These are phyloP conservation scores for Trichoderma lentiforme DNA, from an alignment of 2,329 filamentous ascomycete species.

Conservation along the genomic window DNA sequence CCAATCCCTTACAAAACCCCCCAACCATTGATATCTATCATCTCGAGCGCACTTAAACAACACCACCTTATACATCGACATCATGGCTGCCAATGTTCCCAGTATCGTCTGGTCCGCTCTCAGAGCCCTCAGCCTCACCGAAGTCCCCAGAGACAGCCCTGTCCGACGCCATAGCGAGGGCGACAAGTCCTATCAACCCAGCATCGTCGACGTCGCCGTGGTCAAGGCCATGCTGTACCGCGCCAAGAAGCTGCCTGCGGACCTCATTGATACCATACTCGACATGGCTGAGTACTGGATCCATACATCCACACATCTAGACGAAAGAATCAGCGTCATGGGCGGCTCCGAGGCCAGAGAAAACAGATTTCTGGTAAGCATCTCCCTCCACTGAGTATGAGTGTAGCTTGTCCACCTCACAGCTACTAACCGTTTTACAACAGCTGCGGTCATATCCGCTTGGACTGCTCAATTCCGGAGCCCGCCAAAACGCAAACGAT, in stretches of 20 bases:
- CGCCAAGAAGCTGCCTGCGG: conserved; percentile 46
- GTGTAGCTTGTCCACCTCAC: not conserved
- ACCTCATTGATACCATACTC: conserved; percentile 54
- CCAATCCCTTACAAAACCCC: no score
- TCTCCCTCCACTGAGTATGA: not conserved
- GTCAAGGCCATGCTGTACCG: conserved; percentile 48
- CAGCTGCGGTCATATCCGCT: conserved; percentile 39
- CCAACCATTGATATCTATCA: not conserved
- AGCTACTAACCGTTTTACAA: not conserved
- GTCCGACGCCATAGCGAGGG: not conserved
- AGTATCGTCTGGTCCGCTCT: conserved; percentile 5
- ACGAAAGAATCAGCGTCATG: conserved; percentile 26
- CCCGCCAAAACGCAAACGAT: conserved; percentile 23
- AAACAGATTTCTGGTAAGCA: conserved; percentile 35
- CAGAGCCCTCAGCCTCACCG: not conserved
- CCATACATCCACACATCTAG: conserved; percentile 39
- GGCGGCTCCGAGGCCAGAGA: conserved; percentile 25
- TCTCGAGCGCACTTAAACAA: not conserved
- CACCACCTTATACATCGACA: not conserved
- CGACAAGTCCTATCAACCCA: conserved; percentile 33
- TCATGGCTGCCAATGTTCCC: conserved; percentile 1
- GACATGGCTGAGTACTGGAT: conserved; percentile 64
- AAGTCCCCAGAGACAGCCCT: not conserved
- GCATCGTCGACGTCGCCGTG: conserved; percentile 46
- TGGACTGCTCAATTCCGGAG: conserved; percentile 32